Evolutionary conservation across 768 basidiomycete species (phyloP), one percentile per base, ranked within the genome.

Genomic region (Russula lepida): DNA sequence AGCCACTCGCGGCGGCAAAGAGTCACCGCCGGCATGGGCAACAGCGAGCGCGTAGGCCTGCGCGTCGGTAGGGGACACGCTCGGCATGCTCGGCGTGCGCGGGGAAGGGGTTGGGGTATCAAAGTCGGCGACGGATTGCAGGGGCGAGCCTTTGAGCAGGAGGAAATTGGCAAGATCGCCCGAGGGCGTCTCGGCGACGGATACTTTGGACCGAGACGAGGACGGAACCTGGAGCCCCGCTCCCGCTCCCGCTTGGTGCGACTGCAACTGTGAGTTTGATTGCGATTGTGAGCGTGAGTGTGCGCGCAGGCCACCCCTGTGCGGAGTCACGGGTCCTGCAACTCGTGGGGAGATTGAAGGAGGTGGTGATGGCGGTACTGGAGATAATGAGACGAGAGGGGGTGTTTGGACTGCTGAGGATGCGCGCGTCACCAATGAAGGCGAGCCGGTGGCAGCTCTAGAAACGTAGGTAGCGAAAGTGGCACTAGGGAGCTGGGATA

Each of bases 111-210:
- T 65, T n/a, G 64, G 56, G 17, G 62, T 64, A 37, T 63, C 64
- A 35, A 65, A 49, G 35, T 59, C 63, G 28, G 32, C 44, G 28
- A 60, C 56, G 53, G 63, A 60, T 41, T 64, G 58, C 21, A 65
- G 39, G 30, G 65, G 65, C 11, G 61, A 65, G 28, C 64, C 63
- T 0, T 61, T 62, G 52, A 66, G 60, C 28, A 66, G 44, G 25
- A 59, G 59, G 37, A 66, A 66, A 60, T 66, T 62, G 41, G 65
- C 55, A 17, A 66, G 65, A 17, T 66, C 65, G 30, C 65, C 65
- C 25, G 65, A 66, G 23, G 65, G 65, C 30, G 65, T 66, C 60
- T 66, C 65, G n/a, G 65, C 65, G n/a, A 59, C 33, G 30, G 64
- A 61, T 35, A 21, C 41, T 28, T 63, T 65, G 33, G 65, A 64